These are phyloP conservation scores for Jaltomata sinuosa DNA, from an alignment of 257 asterid species.

Conservation along the genomic window DNA sequence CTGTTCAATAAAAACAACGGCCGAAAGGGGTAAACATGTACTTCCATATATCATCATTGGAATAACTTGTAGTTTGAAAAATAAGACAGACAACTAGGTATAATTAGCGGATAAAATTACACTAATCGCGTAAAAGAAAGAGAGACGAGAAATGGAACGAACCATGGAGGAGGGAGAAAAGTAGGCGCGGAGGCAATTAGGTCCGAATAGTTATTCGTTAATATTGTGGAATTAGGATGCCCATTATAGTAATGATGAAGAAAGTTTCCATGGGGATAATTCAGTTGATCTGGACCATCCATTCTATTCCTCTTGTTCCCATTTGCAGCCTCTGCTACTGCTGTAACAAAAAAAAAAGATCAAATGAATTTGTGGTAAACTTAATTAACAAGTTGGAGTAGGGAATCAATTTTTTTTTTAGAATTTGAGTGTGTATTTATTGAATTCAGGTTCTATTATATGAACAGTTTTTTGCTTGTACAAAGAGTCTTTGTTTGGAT, in stretches of 20 bases:
- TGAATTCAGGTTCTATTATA: not conserved
- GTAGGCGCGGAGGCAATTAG: not conserved
- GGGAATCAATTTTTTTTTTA: not conserved
- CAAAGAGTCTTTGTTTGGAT: not conserved
- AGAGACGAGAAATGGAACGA: not conserved
- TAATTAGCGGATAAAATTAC: not conserved
- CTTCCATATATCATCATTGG: not conserved
- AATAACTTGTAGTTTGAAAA: too few species aligned
- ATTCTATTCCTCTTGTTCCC: slow-evolving; percentile 6
- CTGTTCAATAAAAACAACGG: not conserved
- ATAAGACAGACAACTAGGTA: too few species aligned
- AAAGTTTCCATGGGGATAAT: not conserved
- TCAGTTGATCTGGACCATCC: not conserved
- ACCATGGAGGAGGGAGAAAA: slow-evolving; percentile 3
- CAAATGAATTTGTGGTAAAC: not conserved
- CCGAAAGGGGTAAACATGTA: not conserved
- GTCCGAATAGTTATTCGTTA: not conserved
- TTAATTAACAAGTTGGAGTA: not conserved
- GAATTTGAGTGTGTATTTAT: not conserved
- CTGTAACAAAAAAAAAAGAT: not conserved
- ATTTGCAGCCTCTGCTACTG: slow-evolving; percentile 11
- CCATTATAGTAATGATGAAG: not conserved
- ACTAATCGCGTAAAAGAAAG: not conserved
- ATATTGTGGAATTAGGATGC: not conserved
- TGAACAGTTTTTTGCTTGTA: not conserved